Conservation (phyloP, 139 green algal genomes). For the Penium margaritaceum region DNA sequence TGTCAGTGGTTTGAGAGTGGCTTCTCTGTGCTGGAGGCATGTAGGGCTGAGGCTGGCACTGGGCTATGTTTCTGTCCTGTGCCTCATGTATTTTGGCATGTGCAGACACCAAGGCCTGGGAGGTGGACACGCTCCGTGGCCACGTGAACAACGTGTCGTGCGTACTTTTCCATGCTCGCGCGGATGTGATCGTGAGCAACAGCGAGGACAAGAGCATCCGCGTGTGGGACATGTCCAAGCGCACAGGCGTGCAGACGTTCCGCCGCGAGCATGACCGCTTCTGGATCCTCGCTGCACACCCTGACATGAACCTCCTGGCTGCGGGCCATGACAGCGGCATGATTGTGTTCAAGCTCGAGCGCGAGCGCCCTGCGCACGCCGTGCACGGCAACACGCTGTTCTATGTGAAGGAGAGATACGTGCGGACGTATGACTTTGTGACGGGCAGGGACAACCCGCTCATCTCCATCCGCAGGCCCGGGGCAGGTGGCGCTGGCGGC, state of each 20-base stretch:
- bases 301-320: conserved; percentile 95
- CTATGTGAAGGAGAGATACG: conserved; percentile 96
- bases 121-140: conserved; percentile 97
- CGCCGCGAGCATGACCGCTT: conserved; percentile 60
- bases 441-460: conserved; percentile 81
- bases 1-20: too few relatives aligned
- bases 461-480: conserved; percentile 67
- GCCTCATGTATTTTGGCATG: too few relatives aligned
- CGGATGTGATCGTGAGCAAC: conserved; percentile 98
- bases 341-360: conserved; percentile 99
- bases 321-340: conserved; percentile 97
- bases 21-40: too few relatives aligned
- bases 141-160: conserved; percentile 99
- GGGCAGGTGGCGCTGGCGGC: conserved; percentile 37
- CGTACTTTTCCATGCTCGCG: conserved; percentile 94
- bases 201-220: conserved; percentile 95
- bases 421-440: conserved; percentile 83
- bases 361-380: conserved; percentile 85
- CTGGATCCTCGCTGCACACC: conserved; percentile 88
- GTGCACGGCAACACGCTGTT: conserved; percentile 75
- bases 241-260: conserved; percentile 94
- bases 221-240: conserved; percentile 98
- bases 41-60: too few relatives aligned
- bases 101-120: conserved; percentile 94
- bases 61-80: too few relatives aligned